Evolutionary conservation across 2,329 filamentous ascomycete genomes (phyloP).

Genomic region (Botrytis porri): DNA sequence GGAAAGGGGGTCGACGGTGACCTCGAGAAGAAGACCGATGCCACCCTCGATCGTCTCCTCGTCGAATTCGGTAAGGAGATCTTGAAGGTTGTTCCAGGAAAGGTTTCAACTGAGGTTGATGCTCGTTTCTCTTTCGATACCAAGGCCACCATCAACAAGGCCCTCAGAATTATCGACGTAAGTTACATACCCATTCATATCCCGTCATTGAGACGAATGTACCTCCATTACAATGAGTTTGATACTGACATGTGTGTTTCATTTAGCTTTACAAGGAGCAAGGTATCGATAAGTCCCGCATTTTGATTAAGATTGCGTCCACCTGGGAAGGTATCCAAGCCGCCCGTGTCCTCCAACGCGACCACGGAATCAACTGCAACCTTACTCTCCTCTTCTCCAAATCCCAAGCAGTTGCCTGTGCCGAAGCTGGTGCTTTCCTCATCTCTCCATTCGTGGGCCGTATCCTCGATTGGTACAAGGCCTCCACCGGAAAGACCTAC

Average conservation of each 20-base stretch:
- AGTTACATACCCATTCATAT: slow-evolving; percentile 35
- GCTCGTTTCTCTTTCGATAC: slow-evolving; percentile 94
- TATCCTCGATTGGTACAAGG: slow-evolving; percentile 99
- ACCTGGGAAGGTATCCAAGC: slow-evolving; percentile 99
- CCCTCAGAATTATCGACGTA: slow-evolving; percentile 94
- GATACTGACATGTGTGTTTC: not conserved
- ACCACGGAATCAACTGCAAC: slow-evolving; percentile 98
- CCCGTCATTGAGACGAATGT: not conserved
- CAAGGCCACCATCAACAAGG: slow-evolving; percentile 89
- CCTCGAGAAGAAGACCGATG: slow-evolving; percentile 81
- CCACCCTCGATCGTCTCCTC: slow-evolving; percentile 86
- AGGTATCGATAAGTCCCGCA: slow-evolving; percentile 87
- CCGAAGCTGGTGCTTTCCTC: slow-evolving; percentile 92
- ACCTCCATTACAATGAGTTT: not conserved
- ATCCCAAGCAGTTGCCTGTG: slow-evolving; percentile 90
- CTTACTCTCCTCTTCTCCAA: slow-evolving; percentile 98
- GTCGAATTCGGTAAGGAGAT: slow-evolving; percentile 99
- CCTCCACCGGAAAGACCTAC: slow-evolving; percentile 90
- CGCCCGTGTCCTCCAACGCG: slow-evolving; percentile 89
- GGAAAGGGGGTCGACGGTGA: slow-evolving; percentile 72
- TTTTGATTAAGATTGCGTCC: slow-evolving; percentile 98
- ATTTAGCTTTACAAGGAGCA: slow-evolving; percentile 85
- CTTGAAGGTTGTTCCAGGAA: slow-evolving; percentile 92
- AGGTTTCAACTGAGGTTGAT: slow-evolving; percentile 98
- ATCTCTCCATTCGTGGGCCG: slow-evolving; percentile 99